Percentiles rank a stretch among this genome's conserved stretches.
These are phyloP conservation scores for Phoenix roebelenii DNA, from an alignment of 176 grass and related monocot genomes.

Conservation along the genomic window DNA sequence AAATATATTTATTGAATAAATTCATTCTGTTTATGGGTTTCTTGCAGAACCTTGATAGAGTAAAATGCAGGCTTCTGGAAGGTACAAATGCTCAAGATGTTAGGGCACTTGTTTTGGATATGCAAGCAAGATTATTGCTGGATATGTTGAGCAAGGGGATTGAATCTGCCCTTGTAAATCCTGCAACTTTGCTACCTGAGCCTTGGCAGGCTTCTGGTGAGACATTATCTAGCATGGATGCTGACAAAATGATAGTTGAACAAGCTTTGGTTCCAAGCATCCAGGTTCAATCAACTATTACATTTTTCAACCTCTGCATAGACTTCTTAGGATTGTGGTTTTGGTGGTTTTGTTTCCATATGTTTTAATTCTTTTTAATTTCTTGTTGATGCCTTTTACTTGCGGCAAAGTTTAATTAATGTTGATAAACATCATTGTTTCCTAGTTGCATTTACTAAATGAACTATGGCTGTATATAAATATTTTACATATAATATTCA, in stretches of 20 bases:
- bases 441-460: too few relatives aligned
- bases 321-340: too few relatives aligned
- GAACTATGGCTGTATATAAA: too few relatives aligned
- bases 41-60: conserved; percentile 91
- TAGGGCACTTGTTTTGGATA: conserved; percentile 95
- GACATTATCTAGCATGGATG: conserved; percentile 68
- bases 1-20: conserved; percentile 15
- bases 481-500: too few relatives aligned
- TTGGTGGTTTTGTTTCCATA: too few relatives aligned
- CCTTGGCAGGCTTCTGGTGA: conserved; percentile 91
- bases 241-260: conserved; percentile 95
- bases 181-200: conserved; percentile 81
- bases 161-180: conserved; percentile 84
- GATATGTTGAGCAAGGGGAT: conserved; percentile 99
- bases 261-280: conserved; percentile 61
- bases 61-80: conserved; percentile 95
- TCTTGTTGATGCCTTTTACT: too few relatives aligned
- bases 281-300: conserved; percentile 37
- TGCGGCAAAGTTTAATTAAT: too few relatives aligned
- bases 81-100: conserved; percentile 99
- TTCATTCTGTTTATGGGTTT: conserved; percentile 9
- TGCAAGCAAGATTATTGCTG: conserved; percentile 97
- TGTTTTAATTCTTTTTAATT: too few relatives aligned
- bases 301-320: too few relatives aligned
- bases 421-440: too few relatives aligned